Base-by-base conservation (phyloP, 2,329 filamentous ascomycete genomes). In the Pseudofabraea citricarpa region DNA sequence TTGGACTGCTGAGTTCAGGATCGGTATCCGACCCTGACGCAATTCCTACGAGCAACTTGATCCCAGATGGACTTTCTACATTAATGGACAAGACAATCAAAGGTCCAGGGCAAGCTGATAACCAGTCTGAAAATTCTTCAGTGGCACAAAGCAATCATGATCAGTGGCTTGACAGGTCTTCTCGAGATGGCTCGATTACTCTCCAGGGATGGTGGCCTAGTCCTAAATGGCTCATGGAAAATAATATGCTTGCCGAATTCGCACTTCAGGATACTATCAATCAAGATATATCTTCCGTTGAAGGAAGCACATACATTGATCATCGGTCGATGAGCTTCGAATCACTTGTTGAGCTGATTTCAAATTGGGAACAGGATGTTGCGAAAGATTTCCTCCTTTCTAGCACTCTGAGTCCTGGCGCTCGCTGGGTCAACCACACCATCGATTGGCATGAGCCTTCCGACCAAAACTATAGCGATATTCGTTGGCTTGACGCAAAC, bases 131-230 rank as follows among this genome's bases (percentile, higher is more conserved):
- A n/a, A n/a, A n/a, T n/a, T n/a, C n/a, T n/a, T n/a, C n/a, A n/a
- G n/a, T n/a, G n/a, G n/a, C n/a, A n/a, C n/a, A n/a, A n/a, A n/a
- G n/a, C n/a, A n/a, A n/a, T n/a, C n/a, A n/a, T n/a, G n/a, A n/a
- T n/a, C n/a, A n/a, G n/a, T n/a, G n/a, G n/a, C n/a, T n/a, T n/a
- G n/a, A n/a, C n/a, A n/a, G n/a, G n/a, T n/a, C n/a, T n/a, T n/a
- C n/a, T n/a, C n/a, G n/a, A 16, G 59, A 58, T 23, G 48, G 51
- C 15, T 74, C 70, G 47, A 67, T 72, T 47, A 65, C 66, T 0
- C 52, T 73, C 47, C 50, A 61, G 2, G 71, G 71, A 6, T 70
- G 64, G 66, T 64, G 71, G 60, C 70, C 72, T n/a, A 56, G 61
- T 40, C 51, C 51, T 3, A 55, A 56, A 36, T 65, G 63, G 58